Base-by-base conservation (phyloP, 352 stramenopile species). In the Peronospora farinosa region DNA sequence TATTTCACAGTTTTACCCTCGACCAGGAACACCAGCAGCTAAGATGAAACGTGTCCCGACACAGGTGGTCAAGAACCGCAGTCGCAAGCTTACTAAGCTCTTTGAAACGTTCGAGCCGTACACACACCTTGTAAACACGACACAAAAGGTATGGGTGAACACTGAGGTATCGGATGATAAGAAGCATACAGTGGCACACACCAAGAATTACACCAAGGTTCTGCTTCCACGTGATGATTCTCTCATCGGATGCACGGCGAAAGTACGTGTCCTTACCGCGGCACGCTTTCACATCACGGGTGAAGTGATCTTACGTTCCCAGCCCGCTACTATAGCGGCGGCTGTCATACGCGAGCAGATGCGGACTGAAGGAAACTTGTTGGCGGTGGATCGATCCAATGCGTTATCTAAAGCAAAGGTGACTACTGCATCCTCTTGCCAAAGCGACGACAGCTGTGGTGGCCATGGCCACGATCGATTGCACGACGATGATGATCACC, bases 1-100 rank as follows among this genome's bases (percentile, higher is more conserved):
- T 60, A 97, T 97, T 57, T 96, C 87, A 27, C 83, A 96, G 59
- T 97, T 97, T 50, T 97, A 97, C 62, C 86, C 88, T 30, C 82
- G 89, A 0, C 88, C 88, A 4, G 88, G 88, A 15, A 97, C 89
- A 7, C 86, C 87, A 0, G 89, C 88, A 5, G 89, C 89, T 5
- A 88, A 86, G 47, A 96, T 97, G 87, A 83, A 78, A 44, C 82
- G 83, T 38, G 74, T 97, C 16, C 65, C 74, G 7, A 96, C 84
- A 0, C 74, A 92, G 23, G 62, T 96, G 12, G 86, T 96, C 25
- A 97, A 97, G 65, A 84, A 89, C 52, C 77, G 89, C 17, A 94
- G 74, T 40, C 76, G 87, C 10, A 70, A 73, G 17, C 63, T 97
- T 13, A 95, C 84, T 16, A 84, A 83, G 35, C 68, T 92, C 12